phyloP scores from a whole-genome alignment of 75 land plant species.

The Pseudotsuga menziesii region DNA sequence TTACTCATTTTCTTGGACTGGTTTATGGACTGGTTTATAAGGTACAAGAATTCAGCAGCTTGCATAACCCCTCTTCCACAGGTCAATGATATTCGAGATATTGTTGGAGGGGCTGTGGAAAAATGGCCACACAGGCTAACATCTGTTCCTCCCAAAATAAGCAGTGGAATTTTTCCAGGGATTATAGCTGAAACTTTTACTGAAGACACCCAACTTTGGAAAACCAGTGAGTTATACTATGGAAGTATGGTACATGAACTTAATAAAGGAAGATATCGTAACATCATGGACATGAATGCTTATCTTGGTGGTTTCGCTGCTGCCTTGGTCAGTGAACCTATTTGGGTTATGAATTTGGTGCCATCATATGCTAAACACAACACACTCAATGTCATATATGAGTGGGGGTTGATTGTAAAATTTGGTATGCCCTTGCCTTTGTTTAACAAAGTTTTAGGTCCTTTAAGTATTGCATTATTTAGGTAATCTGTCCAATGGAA shows the following conservation, averaged over 20 bases:
- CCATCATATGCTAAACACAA: too few relatives aligned
- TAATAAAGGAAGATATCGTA: slow-evolving; percentile 40
- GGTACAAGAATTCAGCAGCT: slow-evolving; percentile 42
- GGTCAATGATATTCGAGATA: slow-evolving; percentile 25
- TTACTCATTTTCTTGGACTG: too few relatives aligned
- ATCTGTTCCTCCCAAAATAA: slow-evolving; percentile 78
- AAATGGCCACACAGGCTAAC: slow-evolving; percentile 73
- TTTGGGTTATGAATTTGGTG: too few relatives aligned
- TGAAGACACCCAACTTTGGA: slow-evolving; percentile 62
- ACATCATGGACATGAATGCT: slow-evolving; percentile 50
- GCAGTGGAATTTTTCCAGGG: slow-evolving; percentile 27
- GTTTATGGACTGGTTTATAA: too few relatives aligned
- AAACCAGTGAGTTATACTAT: slow-evolving; percentile 63
- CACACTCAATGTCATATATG: too few relatives aligned
- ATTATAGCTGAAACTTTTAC: slow-evolving; percentile 43
- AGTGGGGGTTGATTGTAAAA: too few relatives aligned
- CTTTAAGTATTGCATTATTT: neutral
- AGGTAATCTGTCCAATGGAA: neutral
- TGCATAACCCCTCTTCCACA: slow-evolving; percentile 46
- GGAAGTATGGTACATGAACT: slow-evolving; percentile 27
- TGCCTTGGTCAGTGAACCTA: too few relatives aligned
- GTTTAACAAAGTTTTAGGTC: neutral
- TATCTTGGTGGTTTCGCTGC: too few relatives aligned
- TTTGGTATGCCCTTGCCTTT: neutral
- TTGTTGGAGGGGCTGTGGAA: slow-evolving; percentile 54